A percentile compares a stretch with the other conserved stretches of the same genome.
Evolutionary conservation across 306 rosid species (phyloP).

Genomic region (Cucurbita argyrosperma): DNA sequence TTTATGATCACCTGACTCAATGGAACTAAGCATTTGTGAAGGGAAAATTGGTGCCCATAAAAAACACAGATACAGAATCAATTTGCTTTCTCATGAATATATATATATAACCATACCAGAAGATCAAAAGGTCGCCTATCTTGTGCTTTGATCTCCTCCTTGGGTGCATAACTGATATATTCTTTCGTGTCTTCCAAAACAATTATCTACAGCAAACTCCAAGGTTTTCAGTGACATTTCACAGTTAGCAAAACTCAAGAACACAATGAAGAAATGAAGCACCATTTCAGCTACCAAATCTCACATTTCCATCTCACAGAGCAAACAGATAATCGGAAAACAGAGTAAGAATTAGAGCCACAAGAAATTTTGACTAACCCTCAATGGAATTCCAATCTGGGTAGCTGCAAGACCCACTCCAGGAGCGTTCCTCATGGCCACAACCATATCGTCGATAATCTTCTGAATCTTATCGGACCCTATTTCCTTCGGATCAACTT

Average conservation of each 20-base stretch:
- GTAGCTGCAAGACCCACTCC: slow-evolving; percentile 96
- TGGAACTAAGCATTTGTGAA: slow-evolving; percentile 26
- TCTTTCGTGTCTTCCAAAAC: slow-evolving; percentile 81
- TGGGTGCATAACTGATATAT: slow-evolving; percentile 56
- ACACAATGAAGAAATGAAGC: not conserved
- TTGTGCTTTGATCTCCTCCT: slow-evolving; percentile 61
- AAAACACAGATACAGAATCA: not conserved
- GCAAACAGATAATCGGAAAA: not conserved
- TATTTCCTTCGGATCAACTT: slow-evolving; percentile 43
- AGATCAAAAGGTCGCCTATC: slow-evolving; percentile 84
- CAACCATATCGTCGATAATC: slow-evolving; percentile 75
- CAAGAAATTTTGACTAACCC: slow-evolving; percentile 26
- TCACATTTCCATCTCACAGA: not conserved
- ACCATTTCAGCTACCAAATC: not conserved
- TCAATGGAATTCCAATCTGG: slow-evolving; percentile 72
- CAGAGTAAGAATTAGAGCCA: not conserved
- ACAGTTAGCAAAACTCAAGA: not conserved
- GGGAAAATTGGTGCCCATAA: slow-evolving; percentile 5
- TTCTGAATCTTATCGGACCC: slow-evolving; percentile 66
- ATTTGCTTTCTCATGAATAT: not conserved
- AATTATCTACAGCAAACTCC: slow-evolving; percentile 40
- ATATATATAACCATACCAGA: slow-evolving; percentile 48
- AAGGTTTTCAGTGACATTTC: not conserved
- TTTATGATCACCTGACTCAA: slow-evolving; percentile 72
- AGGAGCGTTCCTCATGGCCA: slow-evolving; percentile 65